Percentiles rank a stretch among this genome's conserved stretches.
These are phyloP conservation scores for Mycena alexandri DNA, from an alignment of 768 basidiomycete genomes.

Conservation along the genomic window DNA sequence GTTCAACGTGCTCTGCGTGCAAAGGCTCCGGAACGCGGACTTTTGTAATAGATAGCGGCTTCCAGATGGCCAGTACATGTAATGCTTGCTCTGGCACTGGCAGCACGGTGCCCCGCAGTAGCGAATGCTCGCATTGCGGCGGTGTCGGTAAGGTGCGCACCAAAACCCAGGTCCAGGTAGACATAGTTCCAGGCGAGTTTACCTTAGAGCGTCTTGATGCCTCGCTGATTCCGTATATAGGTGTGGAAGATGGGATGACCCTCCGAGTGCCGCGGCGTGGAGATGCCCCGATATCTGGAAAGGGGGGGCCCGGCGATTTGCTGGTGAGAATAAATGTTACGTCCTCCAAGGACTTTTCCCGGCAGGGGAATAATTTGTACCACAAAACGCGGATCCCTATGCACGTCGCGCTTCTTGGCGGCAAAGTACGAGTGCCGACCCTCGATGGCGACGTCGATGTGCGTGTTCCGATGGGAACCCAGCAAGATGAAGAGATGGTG, in stretches of 20 bases:
- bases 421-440: slow-evolving; percentile 92
- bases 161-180: slow-evolving; percentile 81
- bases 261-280: slow-evolving; percentile 85
- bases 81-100: slow-evolving; percentile 85
- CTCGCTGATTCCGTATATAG: slow-evolving; percentile 53
- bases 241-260: slow-evolving; percentile 95
- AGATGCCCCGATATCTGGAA: slow-evolving; percentile 85
- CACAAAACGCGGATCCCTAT: slow-evolving; percentile 92
- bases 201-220: neutral
- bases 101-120: slow-evolving; percentile 79
- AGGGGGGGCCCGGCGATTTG: slow-evolving; percentile 86
- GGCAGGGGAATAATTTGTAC: slow-evolving; percentile 93
- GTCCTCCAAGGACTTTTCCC: slow-evolving; percentile 85
- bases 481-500: slow-evolving; percentile 98
- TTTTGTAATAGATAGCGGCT: slow-evolving; percentile 92
- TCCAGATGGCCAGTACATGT: slow-evolving; percentile 97
- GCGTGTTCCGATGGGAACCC: slow-evolving; percentile 91
- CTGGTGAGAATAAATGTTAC: slow-evolving; percentile 88
- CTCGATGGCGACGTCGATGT: slow-evolving; percentile 97
- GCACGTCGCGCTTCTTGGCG: slow-evolving; percentile 93
- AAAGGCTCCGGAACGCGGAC: slow-evolving; percentile 89
- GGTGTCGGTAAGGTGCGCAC: slow-evolving; percentile 91
- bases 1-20: slow-evolving; percentile 83
- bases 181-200: slow-evolving; percentile 85
- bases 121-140: slow-evolving; percentile 83